Evolutionary conservation across 129 eudicot genomes (phyloP).

Genomic region (Ambrosia trifida): DNA sequence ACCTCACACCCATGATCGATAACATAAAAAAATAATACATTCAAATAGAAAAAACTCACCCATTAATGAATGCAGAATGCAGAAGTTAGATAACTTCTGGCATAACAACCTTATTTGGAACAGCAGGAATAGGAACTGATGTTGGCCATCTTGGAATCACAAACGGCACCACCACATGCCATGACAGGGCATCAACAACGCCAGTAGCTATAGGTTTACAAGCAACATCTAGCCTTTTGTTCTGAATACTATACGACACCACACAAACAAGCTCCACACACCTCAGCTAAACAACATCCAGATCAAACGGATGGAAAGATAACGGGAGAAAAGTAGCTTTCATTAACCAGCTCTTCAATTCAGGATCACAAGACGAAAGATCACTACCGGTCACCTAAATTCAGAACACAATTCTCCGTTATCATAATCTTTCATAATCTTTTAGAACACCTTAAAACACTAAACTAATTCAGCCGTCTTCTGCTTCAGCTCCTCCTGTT

Average conservation of each 20-base stretch:
- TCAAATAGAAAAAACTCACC: not conserved
- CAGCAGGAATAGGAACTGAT: slow-evolving; percentile 38
- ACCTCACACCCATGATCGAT: too few species aligned
- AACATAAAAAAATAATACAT: too few species aligned
- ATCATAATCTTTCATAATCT: slow-evolving; percentile 46
- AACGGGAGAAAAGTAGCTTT: slow-evolving; percentile 39
- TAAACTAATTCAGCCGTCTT: too few species aligned
- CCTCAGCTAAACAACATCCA: slow-evolving; percentile 38
- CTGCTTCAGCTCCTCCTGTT: too few species aligned
- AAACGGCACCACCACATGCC: slow-evolving; percentile 59
- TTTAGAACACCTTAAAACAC: too few species aligned
- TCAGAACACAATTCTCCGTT: slow-evolving; percentile 43
- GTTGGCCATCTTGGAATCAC: slow-evolving; percentile 31
- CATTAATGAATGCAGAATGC: not conserved
- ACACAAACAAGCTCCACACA: slow-evolving; percentile 45
- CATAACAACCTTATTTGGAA: too few species aligned
- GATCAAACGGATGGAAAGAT: slow-evolving; percentile 44
- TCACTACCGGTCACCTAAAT: slow-evolving; percentile 46
- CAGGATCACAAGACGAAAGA: slow-evolving; percentile 38
- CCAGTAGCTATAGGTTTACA: slow-evolving; percentile 17
- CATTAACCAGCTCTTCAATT: slow-evolving; percentile 26
- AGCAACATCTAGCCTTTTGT: slow-evolving; percentile 29
- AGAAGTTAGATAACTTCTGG: too few species aligned
- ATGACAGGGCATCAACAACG: slow-evolving; percentile 47
- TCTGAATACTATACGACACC: slow-evolving; percentile 33